Percentiles rank a stretch among this genome's conserved stretches.
Evolutionary conservation across 2,329 filamentous ascomycete genomes (phyloP).

Genomic region (Fusarium setosum): DNA sequence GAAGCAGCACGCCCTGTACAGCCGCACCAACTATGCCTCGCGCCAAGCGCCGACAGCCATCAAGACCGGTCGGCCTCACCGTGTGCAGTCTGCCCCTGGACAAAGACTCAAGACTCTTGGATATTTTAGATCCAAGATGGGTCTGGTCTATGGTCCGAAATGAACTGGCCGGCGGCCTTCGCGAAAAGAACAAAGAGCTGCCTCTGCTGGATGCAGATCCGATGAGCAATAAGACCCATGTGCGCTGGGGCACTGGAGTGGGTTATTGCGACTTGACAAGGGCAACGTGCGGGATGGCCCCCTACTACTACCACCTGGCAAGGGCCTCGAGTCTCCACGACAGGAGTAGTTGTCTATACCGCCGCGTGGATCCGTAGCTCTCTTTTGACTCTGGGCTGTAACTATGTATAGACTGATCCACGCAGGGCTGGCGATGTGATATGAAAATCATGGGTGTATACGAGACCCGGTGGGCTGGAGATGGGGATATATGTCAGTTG

Average conservation of each 20-base stretch:
- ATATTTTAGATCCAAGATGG: slow-evolving; percentile 3
- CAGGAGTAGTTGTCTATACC: slow-evolving; percentile 15
- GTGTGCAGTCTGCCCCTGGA: slow-evolving; percentile 2
- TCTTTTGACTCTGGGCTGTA: slow-evolving; percentile 9
- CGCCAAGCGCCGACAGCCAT: slow-evolving; percentile 23
- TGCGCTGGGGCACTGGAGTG: slow-evolving; percentile 23
- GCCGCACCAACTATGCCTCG: slow-evolving; percentile 28
- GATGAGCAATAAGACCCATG: slow-evolving; percentile 21
- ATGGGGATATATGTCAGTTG: slow-evolving; percentile 32
- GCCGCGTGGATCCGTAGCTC: slow-evolving; percentile 12
- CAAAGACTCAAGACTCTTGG: slow-evolving; percentile 13
- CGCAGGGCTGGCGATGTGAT: slow-evolving; percentile 29
- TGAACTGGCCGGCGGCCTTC: slow-evolving; percentile 3
- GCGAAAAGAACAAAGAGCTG: not conserved
- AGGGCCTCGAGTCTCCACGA: slow-evolving; percentile 12
- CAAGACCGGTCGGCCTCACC: slow-evolving; percentile 1
- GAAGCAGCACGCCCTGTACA: slow-evolving; percentile 12
- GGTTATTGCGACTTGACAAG: slow-evolving; percentile 19
- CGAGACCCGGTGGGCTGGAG: slow-evolving; percentile 34
- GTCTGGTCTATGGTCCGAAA: not conserved
- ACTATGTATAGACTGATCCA: slow-evolving; percentile 29
- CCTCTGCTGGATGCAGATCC: slow-evolving; percentile 29
- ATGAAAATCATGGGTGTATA: slow-evolving; percentile 34
- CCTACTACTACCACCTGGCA: not conserved
- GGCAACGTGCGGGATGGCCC: slow-evolving; percentile 23